Evolutionary conservation across 305 asterid species (phyloP).

Genomic region (Fraxinus angustifolia): DNA sequence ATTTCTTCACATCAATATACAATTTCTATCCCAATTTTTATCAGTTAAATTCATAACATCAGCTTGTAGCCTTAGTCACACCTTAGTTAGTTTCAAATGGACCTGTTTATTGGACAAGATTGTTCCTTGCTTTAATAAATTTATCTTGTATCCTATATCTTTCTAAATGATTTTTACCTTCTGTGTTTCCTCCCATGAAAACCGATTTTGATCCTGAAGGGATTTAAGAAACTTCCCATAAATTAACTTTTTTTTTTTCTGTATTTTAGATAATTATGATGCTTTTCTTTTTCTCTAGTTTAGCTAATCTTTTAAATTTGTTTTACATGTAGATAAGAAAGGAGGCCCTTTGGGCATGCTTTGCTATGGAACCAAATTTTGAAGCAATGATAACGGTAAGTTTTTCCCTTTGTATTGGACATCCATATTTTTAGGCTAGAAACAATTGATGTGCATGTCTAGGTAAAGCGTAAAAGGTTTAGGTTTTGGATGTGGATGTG

Average conservation of each 20-base stretch:
- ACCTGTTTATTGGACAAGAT: background rate
- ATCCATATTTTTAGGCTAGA: background rate
- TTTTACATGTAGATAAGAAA: constrained; percentile 65
- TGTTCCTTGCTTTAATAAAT: background rate
- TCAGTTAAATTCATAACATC: constrained; percentile 5
- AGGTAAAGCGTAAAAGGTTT: background rate
- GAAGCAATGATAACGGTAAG: constrained; percentile 90
- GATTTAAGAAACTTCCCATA: constrained; percentile 4
- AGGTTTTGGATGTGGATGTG: background rate
- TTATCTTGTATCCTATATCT: background rate
- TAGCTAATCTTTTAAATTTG: constrained; percentile 14
- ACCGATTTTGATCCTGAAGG: background rate
- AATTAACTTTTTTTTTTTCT: background rate
- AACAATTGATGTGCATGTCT: background rate
- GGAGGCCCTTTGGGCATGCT: constrained; percentile 99
- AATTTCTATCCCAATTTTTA: background rate
- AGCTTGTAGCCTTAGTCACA: background rate
- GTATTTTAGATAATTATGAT: background rate
- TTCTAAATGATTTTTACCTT: background rate
- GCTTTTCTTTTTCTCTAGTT: background rate
- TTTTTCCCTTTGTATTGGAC: constrained; percentile 7
- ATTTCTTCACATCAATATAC: background rate
- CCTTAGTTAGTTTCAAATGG: constrained; percentile 1
- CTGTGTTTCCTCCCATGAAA: background rate
- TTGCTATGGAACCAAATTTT: constrained; percentile 75